Base-by-base conservation (phyloP, 306 rosid genomes). In the Cyclanthera cordifolia region DNA sequence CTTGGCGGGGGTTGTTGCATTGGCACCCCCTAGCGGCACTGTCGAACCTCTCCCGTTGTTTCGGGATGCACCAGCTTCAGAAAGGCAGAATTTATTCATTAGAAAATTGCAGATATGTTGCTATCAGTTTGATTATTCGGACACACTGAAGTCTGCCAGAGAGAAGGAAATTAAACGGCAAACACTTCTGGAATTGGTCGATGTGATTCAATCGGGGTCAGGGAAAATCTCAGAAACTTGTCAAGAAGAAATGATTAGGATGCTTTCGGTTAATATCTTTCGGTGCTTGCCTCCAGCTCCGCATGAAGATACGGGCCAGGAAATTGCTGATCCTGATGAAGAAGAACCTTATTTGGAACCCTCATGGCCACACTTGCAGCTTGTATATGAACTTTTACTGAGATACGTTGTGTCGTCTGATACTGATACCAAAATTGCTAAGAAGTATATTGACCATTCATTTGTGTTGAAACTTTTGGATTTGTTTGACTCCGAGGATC, bases 121-220 rank as follows among this genome's bases (percentile, higher is more conserved):
- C 74, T 82, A 71, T 72, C 78, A 77, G 16, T 86, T 90, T 11
- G 95, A 90, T 74, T 93, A 86, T 73, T 46, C 87, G 3, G 99
- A 93, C 64, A 86, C 94, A 4, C 4, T 90, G 72, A 93, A 87
- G 82, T 79, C 74, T 12, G 88, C 77, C 34, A 65, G 95, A 8
- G 96, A 93, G 77, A 93, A 90, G 72, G 99, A 93, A 73, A 90
- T 93, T 80, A 93, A 93, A 76, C 75, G 99, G 21, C 96, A 86
- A 60, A 68, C 83, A 5, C 83, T 93, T 32, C 56, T 87, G 90
- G 99, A 93, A 21, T 78, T 93, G 73, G 99, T 93, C 14, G 99
- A 93, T 17, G 86, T 79, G 56, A 88, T 93, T 16, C 96, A 93
- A 72, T 90, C 95, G 0, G 96, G 98, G 23, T 89, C 93, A 4